phyloP scores from a whole-genome alignment of 129 eudicot genomes.

The Daucus carota region DH1_v3.0 NC_030383.2:54867001-54867500 shows the following conservation, averaged over 20 bases:
- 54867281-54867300: background rate
- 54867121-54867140: background rate
- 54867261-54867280: background rate
- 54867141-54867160: background rate
- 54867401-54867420: background rate
- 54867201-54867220: background rate
- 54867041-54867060: slow-evolving; percentile 15
- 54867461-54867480: background rate
- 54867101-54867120: slow-evolving; percentile 35
- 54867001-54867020: slow-evolving; percentile 20
- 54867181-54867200: background rate
- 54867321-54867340: background rate
- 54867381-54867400: background rate
- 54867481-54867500: background rate
- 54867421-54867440: background rate
- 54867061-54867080: slow-evolving; percentile 21
- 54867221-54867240: background rate
- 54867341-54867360: background rate
- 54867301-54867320: too few species aligned
- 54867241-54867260: background rate
- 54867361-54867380: background rate
- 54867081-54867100: slow-evolving; percentile 39
- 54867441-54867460: background rate
- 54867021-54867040: slow-evolving; percentile 14
- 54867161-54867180: background rate